Evolutionary conservation across 2,329 filamentous ascomycete species (phyloP), one percentile per base, ranked within the genome.

Genomic region (Akanthomyces muscarius): DNA sequence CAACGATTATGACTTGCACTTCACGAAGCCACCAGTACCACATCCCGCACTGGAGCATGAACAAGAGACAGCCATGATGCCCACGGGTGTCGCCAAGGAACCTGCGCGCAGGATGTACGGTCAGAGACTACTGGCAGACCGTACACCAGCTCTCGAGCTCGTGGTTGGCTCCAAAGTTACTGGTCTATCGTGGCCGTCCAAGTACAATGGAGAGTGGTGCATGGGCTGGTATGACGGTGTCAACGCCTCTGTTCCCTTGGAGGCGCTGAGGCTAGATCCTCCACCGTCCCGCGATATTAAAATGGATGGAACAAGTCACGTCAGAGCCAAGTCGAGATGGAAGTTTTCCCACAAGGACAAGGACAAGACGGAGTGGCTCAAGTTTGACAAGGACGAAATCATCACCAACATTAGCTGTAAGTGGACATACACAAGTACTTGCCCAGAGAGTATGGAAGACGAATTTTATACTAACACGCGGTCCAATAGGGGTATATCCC

Each of bases 381-480:
- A 76, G 66, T 84, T 90, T 69, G 86, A 88, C 36, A 88, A 87
- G 70, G 85, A 85, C 23, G 88, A 90, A 66, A 78, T 81, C 3
- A 88, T 89, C 18, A 86, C 81, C 66, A 91, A 88, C 74, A 91
- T 85, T 28, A 76, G 75, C 59, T 84, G 82, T 82, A 69, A 77
- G 81, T 78, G 41, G 38, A 36, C 10, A 1, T 10, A 4, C 16
- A 10, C 8, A 55, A 33, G 5, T 30, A 13, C 14, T 30, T 2
- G 2, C 1, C 10, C 11, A 16, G 21, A 33, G 10, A 8, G 42
- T 16, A n/a, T 13, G 21, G 3, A n/a, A 4, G 25, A 30, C 0
- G 41, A 7, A 51, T 21, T 11, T 14, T 25, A 6, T 6, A 41
- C 64, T 62, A 47, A 64, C 64, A 58, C 23, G 28, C 52, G 42